Evolutionary conservation across 345 rosid genomes (phyloP), one percentile per base, ranked within the genome.

Genomic region (Lumnitzera littorea): DNA sequence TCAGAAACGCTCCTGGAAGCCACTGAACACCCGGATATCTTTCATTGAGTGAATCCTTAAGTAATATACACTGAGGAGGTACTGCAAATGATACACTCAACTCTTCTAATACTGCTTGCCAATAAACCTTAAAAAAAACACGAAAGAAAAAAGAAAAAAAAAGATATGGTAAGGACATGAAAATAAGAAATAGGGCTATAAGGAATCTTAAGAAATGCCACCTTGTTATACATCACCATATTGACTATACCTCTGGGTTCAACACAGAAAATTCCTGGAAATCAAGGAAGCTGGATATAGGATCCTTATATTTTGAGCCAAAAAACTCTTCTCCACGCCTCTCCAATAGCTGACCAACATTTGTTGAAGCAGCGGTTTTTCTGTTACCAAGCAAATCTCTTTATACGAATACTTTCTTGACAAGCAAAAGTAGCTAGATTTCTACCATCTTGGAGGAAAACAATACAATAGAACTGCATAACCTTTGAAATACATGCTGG

Each of bases 191-290:
- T n/a, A 61, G 53, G 56, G 55, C 56, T 14, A 25, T 12, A 14
- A 2, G 31, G 46, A 51, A 49, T 46, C 11, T 8, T 24, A 25
- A 41, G 2, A 13, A 4, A 50, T 57, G 61, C 23, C 53, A 15
- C 53, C 60, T 29, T 12, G 54, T 31, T 24, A 57, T 15, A 41
- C 36, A 63, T 17, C 57, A 24, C 12, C 43, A 27, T 4, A 64
- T 24, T 17, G 72, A 12, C 20, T 23, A 50, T 69, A 89, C 99
- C 95, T 90, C 97, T 55, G 99, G 95, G 46, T 80, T 79, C 2
- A 86, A 75, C 31, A 86, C 95, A 0, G 99, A 94, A 76, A 90
- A 94, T 57, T 90, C 81, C 66, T 90, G 99, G 71, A 94, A 85
- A 61, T 69, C 76, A 1, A 91, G 79, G 78, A 94, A 94, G 73